A percentile compares a stretch with the other conserved stretches of the same genome.
Conservation (phyloP, 306 rosid species). For the Lathyrus aphaca region DNA sequence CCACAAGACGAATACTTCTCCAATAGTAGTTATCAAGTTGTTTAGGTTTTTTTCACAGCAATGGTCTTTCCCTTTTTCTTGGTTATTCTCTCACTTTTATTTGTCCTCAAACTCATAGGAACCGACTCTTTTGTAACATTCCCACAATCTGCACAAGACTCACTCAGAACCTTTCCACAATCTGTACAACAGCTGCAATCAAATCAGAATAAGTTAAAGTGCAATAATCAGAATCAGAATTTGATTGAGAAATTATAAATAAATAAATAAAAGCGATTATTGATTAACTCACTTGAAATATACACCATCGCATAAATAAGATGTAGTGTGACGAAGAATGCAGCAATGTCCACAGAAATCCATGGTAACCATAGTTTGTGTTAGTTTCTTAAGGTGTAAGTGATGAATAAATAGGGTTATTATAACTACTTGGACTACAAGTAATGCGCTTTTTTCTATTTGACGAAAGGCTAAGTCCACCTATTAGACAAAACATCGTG, state of each 20-base stretch:
- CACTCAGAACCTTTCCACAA: slow-evolving; percentile 40
- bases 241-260: not conserved
- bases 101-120: not conserved
- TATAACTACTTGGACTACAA: too few species aligned
- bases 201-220: not conserved
- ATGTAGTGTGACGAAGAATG: too few species aligned
- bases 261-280: too few species aligned
- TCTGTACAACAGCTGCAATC: slow-evolving; percentile 22
- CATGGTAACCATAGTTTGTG: too few species aligned
- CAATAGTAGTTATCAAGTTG: not conserved
- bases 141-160: slow-evolving; percentile 27
- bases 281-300: too few species aligned
- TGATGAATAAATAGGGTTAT: too few species aligned
- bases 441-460: too few species aligned
- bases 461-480: too few species aligned
- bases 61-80: not conserved
- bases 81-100: not conserved
- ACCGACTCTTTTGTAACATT: slow-evolving; percentile 9
- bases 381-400: too few species aligned
- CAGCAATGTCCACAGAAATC: too few species aligned
- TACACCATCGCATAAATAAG: too few species aligned
- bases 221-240: not conserved
- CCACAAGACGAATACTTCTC: not conserved
- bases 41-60: not conserved
- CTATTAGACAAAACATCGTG: too few species aligned